phyloP scores from a whole-genome alignment of 1,139 yeast genomes.

The Yamadazyma membranifaciens region DNA sequence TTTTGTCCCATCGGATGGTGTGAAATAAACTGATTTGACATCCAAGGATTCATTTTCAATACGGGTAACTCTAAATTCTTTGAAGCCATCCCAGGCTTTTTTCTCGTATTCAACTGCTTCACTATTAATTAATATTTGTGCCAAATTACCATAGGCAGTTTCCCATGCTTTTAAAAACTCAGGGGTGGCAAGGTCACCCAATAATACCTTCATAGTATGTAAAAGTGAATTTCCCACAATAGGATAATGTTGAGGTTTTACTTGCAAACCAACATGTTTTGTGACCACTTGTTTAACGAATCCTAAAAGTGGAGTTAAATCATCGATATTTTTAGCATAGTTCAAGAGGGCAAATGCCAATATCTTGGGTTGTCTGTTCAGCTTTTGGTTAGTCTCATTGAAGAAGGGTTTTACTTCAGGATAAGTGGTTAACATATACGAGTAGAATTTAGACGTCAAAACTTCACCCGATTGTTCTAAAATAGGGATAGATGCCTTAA shows the following conservation, averaged over 20 bases:
- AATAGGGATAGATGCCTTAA: slow-evolving; percentile 59
- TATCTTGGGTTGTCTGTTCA: slow-evolving; percentile 60
- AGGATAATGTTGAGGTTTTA: slow-evolving; percentile 63
- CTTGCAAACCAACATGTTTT: slow-evolving; percentile 65
- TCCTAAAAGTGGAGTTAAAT: slow-evolving; percentile 49
- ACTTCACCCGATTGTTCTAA: slow-evolving; percentile 55
- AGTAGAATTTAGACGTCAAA: slow-evolving; percentile 55
- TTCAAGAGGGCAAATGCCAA: slow-evolving; percentile 61
- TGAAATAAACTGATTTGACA: slow-evolving; percentile 53
- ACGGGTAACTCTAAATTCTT: slow-evolving; percentile 46
- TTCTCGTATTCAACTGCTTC: slow-evolving; percentile 48
- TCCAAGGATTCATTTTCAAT: slow-evolving; percentile 44
- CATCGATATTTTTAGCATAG: slow-evolving; percentile 65
- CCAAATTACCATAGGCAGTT: slow-evolving; percentile 63
- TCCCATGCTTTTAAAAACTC: slow-evolving; percentile 66
- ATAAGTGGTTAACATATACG: slow-evolving; percentile 50
- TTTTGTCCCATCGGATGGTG: slow-evolving; percentile 42
- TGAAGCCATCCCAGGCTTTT: slow-evolving; percentile 56
- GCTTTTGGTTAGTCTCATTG: slow-evolving; percentile 57
- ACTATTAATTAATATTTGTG: slow-evolving; percentile 56
- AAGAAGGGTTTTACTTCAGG: slow-evolving; percentile 60
- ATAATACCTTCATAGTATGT: slow-evolving; percentile 50
- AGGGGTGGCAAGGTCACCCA: slow-evolving; percentile 59
- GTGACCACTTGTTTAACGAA: slow-evolving; percentile 61
- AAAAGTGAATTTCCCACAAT: slow-evolving; percentile 59